Base-by-base conservation (phyloP, 768 basidiomycete species). In the Dacryopinax primogenitus region DNA sequence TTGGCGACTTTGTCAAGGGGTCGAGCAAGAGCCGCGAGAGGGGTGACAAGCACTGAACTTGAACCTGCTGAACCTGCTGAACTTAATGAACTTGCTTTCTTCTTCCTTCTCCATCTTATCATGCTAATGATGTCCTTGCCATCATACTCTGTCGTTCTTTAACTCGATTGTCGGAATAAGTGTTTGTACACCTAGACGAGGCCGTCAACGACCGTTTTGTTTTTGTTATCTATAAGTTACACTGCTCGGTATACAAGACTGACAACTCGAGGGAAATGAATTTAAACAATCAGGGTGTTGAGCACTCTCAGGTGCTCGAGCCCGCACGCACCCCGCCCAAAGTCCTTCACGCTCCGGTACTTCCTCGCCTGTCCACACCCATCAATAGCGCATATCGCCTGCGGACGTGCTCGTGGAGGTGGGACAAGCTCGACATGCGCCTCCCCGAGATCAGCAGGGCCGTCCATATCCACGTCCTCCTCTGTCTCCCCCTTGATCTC, bases 311-410 rank as follows among this genome's bases (percentile, higher is more conserved):
- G 75, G 75, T 88, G 87, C 0, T 71, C 73, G 72, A 88, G 82
- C 16, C 85, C 86, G 71, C 87, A 90, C 1, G 84, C 85, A 1
- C 85, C 86, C 63, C 74, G 77, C 21, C 79, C 76, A 79, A 81
- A 86, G 68, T 87, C 82, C 64, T 75, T 80, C 23, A 86, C 84
- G 3, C 87, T 76, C 34, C 85, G 79, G 69, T 90, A 90, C 69
- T 86, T 86, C 67, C 86, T 76, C 18, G 70, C 72, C 34, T 75
- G 76, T 2, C 73, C 74, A 67, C 87, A 89, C 7, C 86, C 86
- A 1, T 74, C 74, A 0, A 86, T 79, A 34, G 83, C 83, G 67
- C 88, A 89, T 18, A 3, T 18, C 13, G 34, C 61, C 64, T 44
- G 62, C 4, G 28, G 32, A 62, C 33, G 63, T 62, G 16, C 33